Evolutionary conservation across 495 filamentous ascomycete species (phyloP), one percentile per base, ranked within the genome.

Genomic region (Aspergillus affinis): DNA sequence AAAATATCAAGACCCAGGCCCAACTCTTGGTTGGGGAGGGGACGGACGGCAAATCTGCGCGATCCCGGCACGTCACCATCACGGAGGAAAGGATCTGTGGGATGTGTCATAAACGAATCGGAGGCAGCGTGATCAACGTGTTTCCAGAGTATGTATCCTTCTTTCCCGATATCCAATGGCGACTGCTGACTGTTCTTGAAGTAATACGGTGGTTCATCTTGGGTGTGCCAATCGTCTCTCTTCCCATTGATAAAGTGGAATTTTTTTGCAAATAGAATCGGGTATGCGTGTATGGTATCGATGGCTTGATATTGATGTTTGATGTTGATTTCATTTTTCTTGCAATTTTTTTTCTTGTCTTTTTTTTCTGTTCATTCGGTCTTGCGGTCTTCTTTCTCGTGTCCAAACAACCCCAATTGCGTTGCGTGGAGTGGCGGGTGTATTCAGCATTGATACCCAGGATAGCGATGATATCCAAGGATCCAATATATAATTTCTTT

Each of bases 101-200:
- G 12, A 89, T 94, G 44, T 98, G 94, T 70, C 88, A 96, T 71
- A 97, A 97, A 77, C 77, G 94, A 58, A 82, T 98, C 61, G 94
- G 95, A 7, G 86, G 90, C 15, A 94, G 88, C 72, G 94, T 95
- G 19, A 89, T 98, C 54, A 84, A 86, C 69, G 86, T 90, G 56
- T 83, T 85, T 68, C 86, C 89, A 48, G 83, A 87, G 84, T 83
- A 78, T 70, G 78, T 82, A 66, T 54, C 53, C 12, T 32, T 30
- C 59, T 23, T 9, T 55, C 7, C 10, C 58, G 26, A 32, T 49
- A 0, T 26, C 5, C 21, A 48, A 12, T n/a, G 36, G 41, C 44
- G 63, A 32, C 63, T 50, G 58, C 70, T 75, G 60, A 77, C 66
- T 60, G 17, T 36, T 7, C 47, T 53, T 19, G 23, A 51, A 84